Percentiles rank a stretch among this genome's conserved stretches.
Conservation (phyloP, 2,329 filamentous ascomycete genomes). For the Sporothrix protearum region DNA sequence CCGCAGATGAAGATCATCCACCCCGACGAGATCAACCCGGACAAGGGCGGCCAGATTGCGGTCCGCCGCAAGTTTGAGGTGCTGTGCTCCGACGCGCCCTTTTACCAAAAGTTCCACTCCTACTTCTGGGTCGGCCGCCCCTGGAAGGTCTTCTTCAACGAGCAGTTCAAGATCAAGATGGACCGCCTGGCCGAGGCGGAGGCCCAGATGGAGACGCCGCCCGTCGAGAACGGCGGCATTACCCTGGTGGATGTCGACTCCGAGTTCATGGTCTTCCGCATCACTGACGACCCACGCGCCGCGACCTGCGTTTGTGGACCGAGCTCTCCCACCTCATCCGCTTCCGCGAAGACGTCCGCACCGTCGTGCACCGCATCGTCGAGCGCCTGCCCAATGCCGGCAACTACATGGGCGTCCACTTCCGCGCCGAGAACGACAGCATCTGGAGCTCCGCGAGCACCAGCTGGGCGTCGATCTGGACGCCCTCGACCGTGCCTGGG, state of each 20-base stretch:
- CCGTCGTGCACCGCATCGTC: conserved; percentile 31
- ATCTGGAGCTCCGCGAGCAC: conserved; percentile 38
- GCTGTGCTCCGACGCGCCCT: conserved; percentile 29
- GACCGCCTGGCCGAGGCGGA: conserved; percentile 17
- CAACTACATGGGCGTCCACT: conserved; percentile 38
- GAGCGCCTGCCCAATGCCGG: conserved; percentile 26
- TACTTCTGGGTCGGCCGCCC: conserved; percentile 36
- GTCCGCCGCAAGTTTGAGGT: conserved; percentile 32
- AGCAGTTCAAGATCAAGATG: conserved; percentile 22
- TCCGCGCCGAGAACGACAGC: conserved; percentile 38
- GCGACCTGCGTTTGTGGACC: conserved; percentile 37
- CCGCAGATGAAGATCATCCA: conserved; percentile 37
- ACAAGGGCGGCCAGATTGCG: conserved; percentile 20
- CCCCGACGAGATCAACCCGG: conserved; percentile 27
- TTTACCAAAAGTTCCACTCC: conserved; percentile 31
- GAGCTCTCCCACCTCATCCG: conserved; percentile 36
- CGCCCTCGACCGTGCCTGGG: conserved; percentile 36
- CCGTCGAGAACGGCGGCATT: conserved; percentile 30
- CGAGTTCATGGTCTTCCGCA: conserved; percentile 36
- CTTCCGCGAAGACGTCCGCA: conserved; percentile 33
- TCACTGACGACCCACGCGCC: conserved; percentile 38
- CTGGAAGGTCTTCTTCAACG: conserved; percentile 32
- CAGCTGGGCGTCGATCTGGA: conserved; percentile 37
- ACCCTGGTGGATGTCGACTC: conserved; percentile 34
- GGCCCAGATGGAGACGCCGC: conserved; percentile 3